Evolutionary conservation across 202 grass and related monocot genomes (phyloP), one percentile per base, ranked within the genome.

Genomic region (Schoenoplectus tabernaemontani): DNA sequence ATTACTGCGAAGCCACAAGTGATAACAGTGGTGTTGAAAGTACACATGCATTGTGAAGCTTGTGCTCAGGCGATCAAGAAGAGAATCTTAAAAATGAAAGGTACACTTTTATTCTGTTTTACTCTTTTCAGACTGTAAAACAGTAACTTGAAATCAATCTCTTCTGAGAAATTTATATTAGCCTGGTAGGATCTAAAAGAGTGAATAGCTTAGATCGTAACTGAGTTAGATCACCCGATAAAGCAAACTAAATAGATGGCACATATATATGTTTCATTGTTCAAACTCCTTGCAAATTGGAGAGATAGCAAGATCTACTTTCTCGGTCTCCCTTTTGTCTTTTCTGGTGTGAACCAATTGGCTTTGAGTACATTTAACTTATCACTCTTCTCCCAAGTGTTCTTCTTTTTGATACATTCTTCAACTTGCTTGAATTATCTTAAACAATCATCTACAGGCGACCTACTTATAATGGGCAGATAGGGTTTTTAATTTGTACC

Each of bases 41-140:
- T 94, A 53, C 85, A 94, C 79, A 94, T 94, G 91, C 91, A 94
- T 80, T 94, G 91, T 15, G 92, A 94, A 59, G 89, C 92, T 30
- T 94, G 92, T 58, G 77, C 87, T 0, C 92, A 87, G 51, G 89
- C 84, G 81, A 89, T 94, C 64, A 94, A 86, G 81, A 94, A 91
- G 80, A 91, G 23, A 77, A 91, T 94, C 33, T 87, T 94, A 64
- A 94, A 94, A 81, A 91, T 91, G 87, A 87, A 94, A 86, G 92
- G 92, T 94, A 86, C 28, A 39, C 28, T 5, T 57, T 85, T 57
- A 77, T 65, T 76, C 26, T 41, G 47, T 57, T 81, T 8, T 66
- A 43, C 63, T 17, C n/a, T 66, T 41, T 44, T 15, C 50, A 60
- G 7, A 9, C 16, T 4, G 16, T 6, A 23, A 34, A 20, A 30